A percentile compares a stretch with the other conserved stretches of the same genome.
phyloP scores from a whole-genome alignment of 2,329 filamentous ascomycete species.

The Colletotrichum truncatum region DNA sequence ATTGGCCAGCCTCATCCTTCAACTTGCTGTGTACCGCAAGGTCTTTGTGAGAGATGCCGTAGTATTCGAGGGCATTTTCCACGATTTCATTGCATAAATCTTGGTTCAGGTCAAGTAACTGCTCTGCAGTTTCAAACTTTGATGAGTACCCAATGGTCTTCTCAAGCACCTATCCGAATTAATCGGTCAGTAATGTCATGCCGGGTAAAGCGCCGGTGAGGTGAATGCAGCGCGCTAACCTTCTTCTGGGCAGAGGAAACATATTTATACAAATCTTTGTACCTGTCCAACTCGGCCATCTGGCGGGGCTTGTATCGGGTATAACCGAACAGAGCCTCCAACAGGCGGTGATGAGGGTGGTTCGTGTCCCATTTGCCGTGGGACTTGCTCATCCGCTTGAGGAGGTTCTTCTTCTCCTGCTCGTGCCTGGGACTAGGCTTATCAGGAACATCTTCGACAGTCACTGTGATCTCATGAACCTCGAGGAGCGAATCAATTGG shows the following conservation, averaged over 20 bases:
- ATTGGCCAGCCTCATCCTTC: constrained; percentile 45
- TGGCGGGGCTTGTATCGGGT: constrained; percentile 44
- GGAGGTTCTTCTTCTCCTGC: constrained; percentile 40
- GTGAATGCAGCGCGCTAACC: constrained; percentile 21
- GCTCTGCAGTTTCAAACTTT: constrained; percentile 55
- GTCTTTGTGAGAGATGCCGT: constrained; percentile 53
- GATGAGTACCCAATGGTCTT: constrained; percentile 65
- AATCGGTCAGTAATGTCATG: background rate
- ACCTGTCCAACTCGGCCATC: constrained; percentile 45
- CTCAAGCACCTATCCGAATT: constrained; percentile 54
- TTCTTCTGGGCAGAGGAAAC: constrained; percentile 44
- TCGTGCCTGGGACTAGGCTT: constrained; percentile 38
- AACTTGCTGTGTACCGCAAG: constrained; percentile 51
- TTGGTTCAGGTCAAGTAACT: constrained; percentile 54
- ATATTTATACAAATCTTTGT: constrained; percentile 47
- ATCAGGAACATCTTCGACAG: constrained; percentile 34
- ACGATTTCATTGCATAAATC: constrained; percentile 56
- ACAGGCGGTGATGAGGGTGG: constrained; percentile 49
- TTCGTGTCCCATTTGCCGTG: constrained; percentile 43
- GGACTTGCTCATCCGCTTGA: constrained; percentile 38
- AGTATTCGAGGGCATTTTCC: constrained; percentile 53
- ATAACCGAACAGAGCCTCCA: constrained; percentile 51
- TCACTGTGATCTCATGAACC: constrained; percentile 38
- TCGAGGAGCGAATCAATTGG: constrained; percentile 30
- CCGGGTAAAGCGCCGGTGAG: background rate